Evolutionary conservation across 2,329 filamentous ascomycete species (phyloP), one percentile per base, ranked within the genome.

Genomic region (Colletotrichum liriopes): DNA sequence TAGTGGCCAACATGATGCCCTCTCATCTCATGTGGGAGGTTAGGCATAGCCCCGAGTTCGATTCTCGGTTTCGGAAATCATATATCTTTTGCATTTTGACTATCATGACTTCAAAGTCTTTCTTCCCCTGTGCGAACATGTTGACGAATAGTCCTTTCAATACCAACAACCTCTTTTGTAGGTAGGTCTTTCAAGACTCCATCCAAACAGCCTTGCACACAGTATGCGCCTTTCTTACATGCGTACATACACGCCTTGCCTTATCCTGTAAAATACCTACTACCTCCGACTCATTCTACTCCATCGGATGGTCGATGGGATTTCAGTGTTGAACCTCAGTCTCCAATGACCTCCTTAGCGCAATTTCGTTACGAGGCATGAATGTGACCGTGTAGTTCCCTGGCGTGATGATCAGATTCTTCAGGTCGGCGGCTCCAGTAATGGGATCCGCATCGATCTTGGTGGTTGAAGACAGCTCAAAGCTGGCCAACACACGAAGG

Each of bases 401-500:
- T 1, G 69, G 69, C n/a, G 58, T 59, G 16, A 72, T 60, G n/a
- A 72, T 58, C 18, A 72, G 37, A 45, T 72, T 72, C 14, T 39
- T 72, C 65, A 58, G 41, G 39, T 72, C 69, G n/a, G 35, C 69
- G 37, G 60, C 65, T 2, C 69, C 69, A 14, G 69, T 72, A 12
- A 72, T 35, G 26, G 71, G 69, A 29, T 63, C 61, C 3, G 64
- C 49, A 47, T 65, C 54, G 23, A 68, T 72, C 26, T 54, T 67
- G 5, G 74, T 73, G 0, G 77, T 77, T 2, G 79, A 76, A 0
- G 84, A 78, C 73, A 89, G 84, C 45, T 81, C 79, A 76, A 88
- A 89, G 2, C 86, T 84, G 11, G 83, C 82, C 67, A 89, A 84
- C 59, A 89, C 80, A 3, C 87, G 83, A 51, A 88, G 75, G 72